Evolutionary conservation across 371 early-diverging fungal genomes (phyloP).

Genomic region (Funneliformis caledonium): DNA sequence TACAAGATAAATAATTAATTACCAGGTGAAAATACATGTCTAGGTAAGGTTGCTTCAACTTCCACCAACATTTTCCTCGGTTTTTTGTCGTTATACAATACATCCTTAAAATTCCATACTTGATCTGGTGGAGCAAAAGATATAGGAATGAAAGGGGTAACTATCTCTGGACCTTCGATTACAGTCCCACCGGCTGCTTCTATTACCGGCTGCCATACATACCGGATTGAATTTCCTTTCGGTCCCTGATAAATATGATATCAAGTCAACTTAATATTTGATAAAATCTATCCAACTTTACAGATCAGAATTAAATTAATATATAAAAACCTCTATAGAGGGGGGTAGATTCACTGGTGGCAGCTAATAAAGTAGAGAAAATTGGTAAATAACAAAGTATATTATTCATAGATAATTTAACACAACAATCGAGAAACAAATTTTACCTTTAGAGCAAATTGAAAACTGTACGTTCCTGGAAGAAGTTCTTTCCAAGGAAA

Average conservation of each 20-base stretch:
- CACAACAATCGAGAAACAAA: not conserved
- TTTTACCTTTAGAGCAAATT: constrained; percentile 26
- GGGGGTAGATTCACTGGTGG: constrained; percentile 29
- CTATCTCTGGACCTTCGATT: constrained; percentile 21
- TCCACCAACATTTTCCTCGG: not conserved
- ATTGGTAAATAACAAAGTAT: no score
- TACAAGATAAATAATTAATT: not conserved
- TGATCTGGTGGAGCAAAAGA: constrained; percentile 28
- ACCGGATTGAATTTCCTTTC: constrained; percentile 18
- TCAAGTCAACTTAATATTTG: not conserved
- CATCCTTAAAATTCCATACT: not conserved
- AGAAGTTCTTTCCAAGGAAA: constrained; percentile 21
- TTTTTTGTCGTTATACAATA: not conserved
- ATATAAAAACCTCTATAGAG: constrained; percentile 20
- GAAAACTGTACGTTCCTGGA: constrained; percentile 15
- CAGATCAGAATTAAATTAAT: not conserved
- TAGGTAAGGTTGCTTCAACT: constrained; percentile 17
- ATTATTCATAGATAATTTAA: not conserved
- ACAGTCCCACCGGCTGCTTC: constrained; percentile 17
- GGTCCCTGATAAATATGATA: constrained; percentile 17
- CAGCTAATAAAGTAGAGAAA: constrained; percentile 1
- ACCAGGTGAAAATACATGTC: constrained; percentile 24
- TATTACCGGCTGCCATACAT: constrained; percentile 17
- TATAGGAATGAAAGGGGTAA: constrained; percentile 29
- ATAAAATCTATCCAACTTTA: not conserved